A percentile compares a stretch with the other conserved stretches of the same genome.
Conservation (phyloP, 441 rosid genomes). For the Cnidoscolus chayamansa region DNA sequence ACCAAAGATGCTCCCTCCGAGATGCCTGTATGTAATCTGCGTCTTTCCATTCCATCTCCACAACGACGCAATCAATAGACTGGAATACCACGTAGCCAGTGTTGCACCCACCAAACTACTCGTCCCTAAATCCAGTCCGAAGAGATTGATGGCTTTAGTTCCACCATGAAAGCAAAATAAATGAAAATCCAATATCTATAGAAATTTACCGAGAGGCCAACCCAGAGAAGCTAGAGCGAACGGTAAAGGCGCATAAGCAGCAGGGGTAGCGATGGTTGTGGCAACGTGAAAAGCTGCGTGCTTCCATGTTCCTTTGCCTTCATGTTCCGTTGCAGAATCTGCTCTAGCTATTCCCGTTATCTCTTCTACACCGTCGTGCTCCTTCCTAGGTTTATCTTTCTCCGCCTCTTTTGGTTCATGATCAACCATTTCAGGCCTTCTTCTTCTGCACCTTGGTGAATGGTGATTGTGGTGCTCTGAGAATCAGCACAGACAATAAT, state of each 20-base stretch:
- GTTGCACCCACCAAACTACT: conserved; percentile 47
- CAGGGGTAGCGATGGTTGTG: conserved; percentile 55
- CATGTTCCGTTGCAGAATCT: background rate
- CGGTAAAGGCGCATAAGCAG: conserved; percentile 56
- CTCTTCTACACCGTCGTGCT: background rate
- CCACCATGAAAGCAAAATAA: background rate
- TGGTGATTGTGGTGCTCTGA: background rate
- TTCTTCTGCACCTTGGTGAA: background rate
- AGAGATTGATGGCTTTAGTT: background rate
- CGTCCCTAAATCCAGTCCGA: conserved; percentile 28
- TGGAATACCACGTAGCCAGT: conserved; percentile 47
- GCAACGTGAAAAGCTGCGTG: conserved; percentile 60
- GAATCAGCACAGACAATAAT: background rate
- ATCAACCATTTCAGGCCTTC: conserved; percentile 1
- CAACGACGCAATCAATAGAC: conserved; percentile 42
- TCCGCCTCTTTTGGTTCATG: conserved; percentile 1
- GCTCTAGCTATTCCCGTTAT: background rate
- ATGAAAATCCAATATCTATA: background rate
- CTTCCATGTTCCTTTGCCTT: conserved; percentile 50
- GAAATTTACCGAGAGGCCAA: conserved; percentile 43
- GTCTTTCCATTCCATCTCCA: conserved; percentile 55
- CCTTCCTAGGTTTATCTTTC: background rate
- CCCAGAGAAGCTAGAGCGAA: conserved; percentile 57
- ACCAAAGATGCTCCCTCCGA: conserved; percentile 49
- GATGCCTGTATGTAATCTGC: conserved; percentile 46